Evolutionary conservation across 2,329 filamentous ascomycete species (phyloP), one percentile per base, ranked within the genome.

Genomic region (Calonectria pteridis): DNA sequence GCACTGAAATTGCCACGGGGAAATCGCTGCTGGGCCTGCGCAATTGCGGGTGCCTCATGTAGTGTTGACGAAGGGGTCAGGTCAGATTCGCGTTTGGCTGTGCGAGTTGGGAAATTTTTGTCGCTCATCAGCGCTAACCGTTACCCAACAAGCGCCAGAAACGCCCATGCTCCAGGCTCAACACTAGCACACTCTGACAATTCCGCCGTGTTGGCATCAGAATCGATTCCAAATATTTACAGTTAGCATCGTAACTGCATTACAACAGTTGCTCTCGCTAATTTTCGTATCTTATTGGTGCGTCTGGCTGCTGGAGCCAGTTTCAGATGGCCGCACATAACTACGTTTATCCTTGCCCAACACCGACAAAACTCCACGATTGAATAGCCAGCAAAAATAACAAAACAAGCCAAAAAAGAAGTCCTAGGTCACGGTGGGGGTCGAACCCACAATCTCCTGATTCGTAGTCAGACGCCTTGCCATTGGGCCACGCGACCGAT

Each of bases 401-500:
- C 59, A 33, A 14, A 14, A 31, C 18, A 29, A 23, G 20, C 28
- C 40, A 43, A 64, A 64, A 53, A 64, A 46, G 9, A 26, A 72
- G 63, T 16, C 3, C 1, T 9, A 72, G 71, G 71, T 78, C 77
- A 77, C 72, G 76, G 66, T 76, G 75, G 80, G 80, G 80, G 76
- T 81, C 80, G 80, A 81, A 81, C 80, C 80, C 78, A 79, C 75
- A 78, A 81, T 81, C 80, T 81, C 79, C 80, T 81, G 80, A 81
- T 81, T 81, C 80, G 80, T 81, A 81, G 80, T 81, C 80, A 81
- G 80, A 81, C 80, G 80, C 80, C 80, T 80, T 81, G 80, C 80
- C 79, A 81, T 81, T 81, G 77, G 78, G 78, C 78, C 78, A 80
- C 78, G 78, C 71, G 71, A 72, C 71, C 71, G 18, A 16, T 37